Evolutionary conservation across 371 early-diverging fungal species (phyloP).

Genomic region (Circinella minor): DNA sequence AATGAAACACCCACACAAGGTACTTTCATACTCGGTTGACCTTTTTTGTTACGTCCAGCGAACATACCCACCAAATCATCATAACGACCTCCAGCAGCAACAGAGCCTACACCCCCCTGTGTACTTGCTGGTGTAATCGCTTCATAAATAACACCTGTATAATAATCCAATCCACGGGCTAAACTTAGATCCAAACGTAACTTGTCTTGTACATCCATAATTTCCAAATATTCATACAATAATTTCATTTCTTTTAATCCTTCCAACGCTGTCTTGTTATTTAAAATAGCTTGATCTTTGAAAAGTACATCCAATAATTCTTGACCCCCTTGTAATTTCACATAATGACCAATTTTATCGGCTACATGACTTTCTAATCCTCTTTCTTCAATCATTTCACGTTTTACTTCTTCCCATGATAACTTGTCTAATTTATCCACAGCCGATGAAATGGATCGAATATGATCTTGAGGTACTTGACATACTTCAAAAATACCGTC

Average conservation of each 20-base stretch:
- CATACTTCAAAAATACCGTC: slow-evolving; percentile 96
- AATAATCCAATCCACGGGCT: slow-evolving; percentile 99
- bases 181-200: slow-evolving; percentile 91
- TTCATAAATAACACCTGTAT: slow-evolving; percentile 99
- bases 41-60: slow-evolving; percentile 68
- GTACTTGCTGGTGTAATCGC: slow-evolving; percentile 69
- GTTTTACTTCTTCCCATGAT: slow-evolving; percentile 94
- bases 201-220: slow-evolving; percentile 77
- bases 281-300: slow-evolving; percentile 65
- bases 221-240: slow-evolving; percentile 86
- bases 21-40: slow-evolving; percentile 72
- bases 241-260: slow-evolving; percentile 91
- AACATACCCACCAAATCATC: slow-evolving; percentile 99
- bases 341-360: slow-evolving; percentile 91
- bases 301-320: slow-evolving; percentile 79
- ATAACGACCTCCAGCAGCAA: slow-evolving; percentile 99
- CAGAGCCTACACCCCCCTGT: slow-evolving; percentile 91
- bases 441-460: slow-evolving; percentile 94
- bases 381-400: slow-evolving; percentile 95
- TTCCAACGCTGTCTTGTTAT: slow-evolving; percentile 74
- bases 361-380: slow-evolving; percentile 81
- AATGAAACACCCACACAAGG: slow-evolving; percentile 99
- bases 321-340: slow-evolving; percentile 79
- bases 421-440: slow-evolving; percentile 99
- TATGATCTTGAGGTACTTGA: slow-evolving; percentile 89